phyloP scores from a whole-genome alignment of 805 yeast genomes.

The Teunomyces kruisii region DNA sequence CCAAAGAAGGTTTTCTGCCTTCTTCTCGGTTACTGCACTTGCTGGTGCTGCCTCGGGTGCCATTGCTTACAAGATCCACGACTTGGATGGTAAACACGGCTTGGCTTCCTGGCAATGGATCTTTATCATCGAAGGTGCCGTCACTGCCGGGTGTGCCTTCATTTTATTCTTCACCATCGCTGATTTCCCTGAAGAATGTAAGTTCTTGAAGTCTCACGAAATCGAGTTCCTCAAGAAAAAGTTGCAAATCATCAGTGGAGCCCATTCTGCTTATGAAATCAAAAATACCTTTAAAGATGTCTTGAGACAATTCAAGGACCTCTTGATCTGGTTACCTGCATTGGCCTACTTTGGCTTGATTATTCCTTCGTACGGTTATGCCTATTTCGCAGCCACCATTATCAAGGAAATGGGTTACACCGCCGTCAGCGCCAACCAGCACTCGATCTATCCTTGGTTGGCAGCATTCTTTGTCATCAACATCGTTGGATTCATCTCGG shows the following conservation, averaged over 20 bases:
- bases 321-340: slow-evolving; percentile 56
- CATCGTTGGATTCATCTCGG: slow-evolving; percentile 55
- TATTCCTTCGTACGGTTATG: slow-evolving; percentile 75
- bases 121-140: slow-evolving; percentile 48
- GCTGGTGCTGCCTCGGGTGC: slow-evolving; percentile 83
- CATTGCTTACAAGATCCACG: slow-evolving; percentile 62
- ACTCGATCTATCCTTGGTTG: slow-evolving; percentile 86
- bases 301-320: slow-evolving; percentile 54
- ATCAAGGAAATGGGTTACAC: slow-evolving; percentile 62
- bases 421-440: slow-evolving; percentile 71
- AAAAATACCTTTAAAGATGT: slow-evolving; percentile 49
- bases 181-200: slow-evolving; percentile 71
- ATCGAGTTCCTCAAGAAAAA: slow-evolving; percentile 57
- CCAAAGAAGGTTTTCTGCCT: slow-evolving; percentile 66
- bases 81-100: slow-evolving; percentile 47
- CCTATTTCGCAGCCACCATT: slow-evolving; percentile 70
- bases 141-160: slow-evolving; percentile 35
- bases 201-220: slow-evolving; percentile 51
- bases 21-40: slow-evolving; percentile 68
- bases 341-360: slow-evolving; percentile 63
- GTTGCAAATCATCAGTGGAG: slow-evolving; percentile 49
- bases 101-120: slow-evolving; percentile 51
- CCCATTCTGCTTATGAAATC: slow-evolving; percentile 49
- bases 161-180: slow-evolving; percentile 51
- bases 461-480: slow-evolving; percentile 69